Percentiles rank a stretch among this genome's conserved stretches.
These are phyloP conservation scores for Diutina neorugosa DNA, from an alignment of 1,139 yeast genomes.

Conservation along the genomic window DNA sequence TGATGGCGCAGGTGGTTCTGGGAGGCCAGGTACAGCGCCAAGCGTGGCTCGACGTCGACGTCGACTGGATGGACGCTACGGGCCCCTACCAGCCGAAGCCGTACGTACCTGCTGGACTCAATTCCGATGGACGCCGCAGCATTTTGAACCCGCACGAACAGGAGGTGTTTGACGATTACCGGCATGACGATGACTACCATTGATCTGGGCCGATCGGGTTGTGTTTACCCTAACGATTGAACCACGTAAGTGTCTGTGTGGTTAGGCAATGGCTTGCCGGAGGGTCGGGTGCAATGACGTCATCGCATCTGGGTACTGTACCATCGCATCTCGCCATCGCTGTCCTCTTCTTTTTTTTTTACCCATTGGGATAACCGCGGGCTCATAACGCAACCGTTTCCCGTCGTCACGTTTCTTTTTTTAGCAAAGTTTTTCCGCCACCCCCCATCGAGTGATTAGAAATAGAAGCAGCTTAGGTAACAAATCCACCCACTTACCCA, in stretches of 20 bases:
- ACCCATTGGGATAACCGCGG: not conserved
- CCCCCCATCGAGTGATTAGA: no score
- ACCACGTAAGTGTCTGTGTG: not conserved
- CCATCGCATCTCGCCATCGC: not conserved
- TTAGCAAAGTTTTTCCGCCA: no score
- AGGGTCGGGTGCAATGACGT: not conserved
- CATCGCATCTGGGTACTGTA: not conserved
- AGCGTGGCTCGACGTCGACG: conserved; percentile 2
- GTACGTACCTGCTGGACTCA: not conserved
- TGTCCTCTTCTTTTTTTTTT: not conserved
- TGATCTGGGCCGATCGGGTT: not conserved
- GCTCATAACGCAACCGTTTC: not conserved
- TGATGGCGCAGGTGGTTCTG: conserved; percentile 4
- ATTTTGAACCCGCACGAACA: conserved; percentile 1
- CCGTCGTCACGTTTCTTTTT: not conserved
- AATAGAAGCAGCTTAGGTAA: no score
- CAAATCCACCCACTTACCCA: no score
- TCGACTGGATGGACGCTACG: conserved; percentile 2
- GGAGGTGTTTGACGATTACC: conserved; percentile 3
- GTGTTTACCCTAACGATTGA: not conserved
- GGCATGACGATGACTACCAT: conserved; percentile 3
- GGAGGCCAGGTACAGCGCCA: conserved; percentile 1
- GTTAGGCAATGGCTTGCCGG: not conserved
- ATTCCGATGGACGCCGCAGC: not conserved
- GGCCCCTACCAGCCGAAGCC: not conserved